Conservation (phyloP, 1,139 yeast genomes). For the Torulaspora pretoriensis region DNA sequence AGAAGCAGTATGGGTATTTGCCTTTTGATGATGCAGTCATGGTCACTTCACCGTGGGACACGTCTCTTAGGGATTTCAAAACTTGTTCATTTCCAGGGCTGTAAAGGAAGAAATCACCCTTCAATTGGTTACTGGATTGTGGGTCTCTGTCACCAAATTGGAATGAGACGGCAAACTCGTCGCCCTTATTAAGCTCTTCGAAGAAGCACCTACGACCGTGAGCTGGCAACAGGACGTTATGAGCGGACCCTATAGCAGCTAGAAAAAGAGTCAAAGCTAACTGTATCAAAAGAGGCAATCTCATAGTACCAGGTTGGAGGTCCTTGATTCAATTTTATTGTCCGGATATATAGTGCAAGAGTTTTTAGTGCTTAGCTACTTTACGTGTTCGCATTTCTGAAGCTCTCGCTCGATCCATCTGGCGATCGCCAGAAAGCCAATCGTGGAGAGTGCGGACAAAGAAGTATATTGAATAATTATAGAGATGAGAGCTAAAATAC, state of each 20-base stretch:
- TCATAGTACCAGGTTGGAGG: constrained; percentile 6
- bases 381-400: constrained; percentile 8
- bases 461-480: constrained; percentile 7
- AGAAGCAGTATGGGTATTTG: constrained; percentile 83
- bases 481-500: constrained; percentile 17
- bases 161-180: constrained; percentile 82
- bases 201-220: constrained; percentile 85
- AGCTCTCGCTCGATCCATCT: not conserved
- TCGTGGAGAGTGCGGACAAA: not conserved
- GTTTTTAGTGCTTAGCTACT: not conserved
- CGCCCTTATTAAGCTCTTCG: constrained; percentile 76
- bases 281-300: constrained; percentile 12
- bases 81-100: constrained; percentile 31
- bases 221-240: constrained; percentile 79
- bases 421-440: no score
- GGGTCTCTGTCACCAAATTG: constrained; percentile 94
- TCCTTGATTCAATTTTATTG: not conserved
- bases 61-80: constrained; percentile 46
- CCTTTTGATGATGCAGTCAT: constrained; percentile 65
- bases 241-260: constrained; percentile 45
- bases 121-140: constrained; percentile 67
- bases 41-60: constrained; percentile 78
- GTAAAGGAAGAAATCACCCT: constrained; percentile 62
- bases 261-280: constrained; percentile 16
- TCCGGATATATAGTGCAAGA: not conserved